Percentiles rank a stretch among this genome's conserved stretches.
Conservation (phyloP, 1,139 yeast species). For the Lodderomyces beijingensis region DNA sequence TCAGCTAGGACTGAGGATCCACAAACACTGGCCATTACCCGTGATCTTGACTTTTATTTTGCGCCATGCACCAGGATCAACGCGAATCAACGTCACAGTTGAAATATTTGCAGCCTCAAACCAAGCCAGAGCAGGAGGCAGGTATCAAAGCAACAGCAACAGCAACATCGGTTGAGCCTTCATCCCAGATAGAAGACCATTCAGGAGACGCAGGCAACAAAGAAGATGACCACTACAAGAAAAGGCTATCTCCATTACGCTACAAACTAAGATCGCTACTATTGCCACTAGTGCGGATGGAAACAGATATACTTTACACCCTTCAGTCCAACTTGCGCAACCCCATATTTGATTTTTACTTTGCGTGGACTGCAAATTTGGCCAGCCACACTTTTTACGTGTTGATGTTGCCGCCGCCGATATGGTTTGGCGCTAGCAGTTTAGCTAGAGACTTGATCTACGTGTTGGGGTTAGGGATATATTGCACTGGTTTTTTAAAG, state of each 20-base stretch:
- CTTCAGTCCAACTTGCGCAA: constrained; percentile 54
- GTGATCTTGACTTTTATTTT: too few species aligned
- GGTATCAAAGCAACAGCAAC: too few species aligned
- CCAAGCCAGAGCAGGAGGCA: too few species aligned
- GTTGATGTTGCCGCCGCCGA: constrained; percentile 76
- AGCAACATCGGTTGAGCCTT: too few species aligned
- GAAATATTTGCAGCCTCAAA: too few species aligned
- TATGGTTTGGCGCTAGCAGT: constrained; percentile 72
- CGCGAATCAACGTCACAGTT: too few species aligned
- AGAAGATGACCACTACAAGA: constrained; percentile 60
- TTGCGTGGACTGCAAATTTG: constrained; percentile 84
- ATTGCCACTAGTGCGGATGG: constrained; percentile 59
- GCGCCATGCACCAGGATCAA: too few species aligned
- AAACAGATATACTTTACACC: constrained; percentile 56
- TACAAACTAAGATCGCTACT: constrained; percentile 52
- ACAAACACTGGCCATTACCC: too few species aligned
- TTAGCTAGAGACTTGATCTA: constrained; percentile 68
- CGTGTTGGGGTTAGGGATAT: constrained; percentile 83
- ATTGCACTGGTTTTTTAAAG: constrained; percentile 69
- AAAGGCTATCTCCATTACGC: constrained; percentile 55
- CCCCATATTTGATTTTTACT: constrained; percentile 63
- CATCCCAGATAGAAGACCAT: too few species aligned
- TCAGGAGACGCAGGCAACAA: constrained; percentile 67
- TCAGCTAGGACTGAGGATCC: too few species aligned
- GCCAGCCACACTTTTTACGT: constrained; percentile 96